These are phyloP conservation scores for Tillandsia leiboldiana DNA, from an alignment of 176 grass and related monocot species.

Conservation along the genomic window DNA sequence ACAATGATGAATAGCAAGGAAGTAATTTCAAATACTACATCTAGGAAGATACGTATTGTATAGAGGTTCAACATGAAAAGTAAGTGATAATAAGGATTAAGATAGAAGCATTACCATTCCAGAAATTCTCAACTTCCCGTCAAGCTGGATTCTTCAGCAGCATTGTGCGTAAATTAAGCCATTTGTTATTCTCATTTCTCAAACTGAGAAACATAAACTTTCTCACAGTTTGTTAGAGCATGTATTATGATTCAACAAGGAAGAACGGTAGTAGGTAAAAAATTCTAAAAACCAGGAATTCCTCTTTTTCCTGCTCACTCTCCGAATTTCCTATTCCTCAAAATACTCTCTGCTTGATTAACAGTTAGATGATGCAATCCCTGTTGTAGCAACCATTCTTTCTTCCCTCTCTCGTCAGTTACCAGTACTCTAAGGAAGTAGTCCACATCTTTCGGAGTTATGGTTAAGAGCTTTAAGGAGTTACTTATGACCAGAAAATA, in stretches of 20 bases:
- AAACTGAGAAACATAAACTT: background rate
- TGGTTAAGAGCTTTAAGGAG: slow-evolving; percentile 52
- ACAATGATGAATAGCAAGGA: too few relatives aligned
- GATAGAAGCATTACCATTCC: background rate
- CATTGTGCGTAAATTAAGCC: background rate
- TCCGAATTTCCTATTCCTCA: slow-evolving; percentile 37
- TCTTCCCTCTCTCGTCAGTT: slow-evolving; percentile 23
- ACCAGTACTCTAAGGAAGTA: slow-evolving; percentile 42
- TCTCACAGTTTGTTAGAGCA: background rate
- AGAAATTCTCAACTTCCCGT: background rate
- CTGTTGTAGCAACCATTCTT: slow-evolving; percentile 25
- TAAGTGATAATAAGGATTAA: background rate
- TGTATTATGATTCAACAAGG: background rate
- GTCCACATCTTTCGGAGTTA: slow-evolving; percentile 31
- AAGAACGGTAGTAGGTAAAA: background rate
- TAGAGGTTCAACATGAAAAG: too few relatives aligned
- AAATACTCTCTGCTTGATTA: slow-evolving; percentile 50
- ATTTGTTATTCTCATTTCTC: background rate
- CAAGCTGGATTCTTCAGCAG: background rate
- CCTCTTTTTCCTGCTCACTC: slow-evolving; percentile 1
- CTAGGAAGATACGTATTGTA: too few relatives aligned
- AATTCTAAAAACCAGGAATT: background rate
- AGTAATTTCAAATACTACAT: too few relatives aligned
- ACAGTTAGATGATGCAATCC: slow-evolving; percentile 54
- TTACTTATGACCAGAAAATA: slow-evolving; percentile 65